These are phyloP conservation scores for Hanseniaspora uvarum DNA, from an alignment of 1,139 yeast genomes.

Conservation along the genomic window DNA sequence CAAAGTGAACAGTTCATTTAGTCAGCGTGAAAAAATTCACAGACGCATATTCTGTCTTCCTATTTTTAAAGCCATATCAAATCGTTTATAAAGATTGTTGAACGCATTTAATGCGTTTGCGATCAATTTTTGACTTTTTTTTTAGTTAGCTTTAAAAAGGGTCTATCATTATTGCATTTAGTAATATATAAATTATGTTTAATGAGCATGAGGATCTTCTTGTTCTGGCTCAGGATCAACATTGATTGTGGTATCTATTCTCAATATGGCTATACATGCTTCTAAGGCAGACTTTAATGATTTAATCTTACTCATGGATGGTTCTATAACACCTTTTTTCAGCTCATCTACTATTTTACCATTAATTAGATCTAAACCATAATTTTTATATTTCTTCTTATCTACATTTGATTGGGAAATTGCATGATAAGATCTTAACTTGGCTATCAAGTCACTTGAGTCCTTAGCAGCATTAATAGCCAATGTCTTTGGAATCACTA, in stretches of 20 bases:
- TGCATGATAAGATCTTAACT: slow-evolving; percentile 90
- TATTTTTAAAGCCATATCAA: not conserved
- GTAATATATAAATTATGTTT: not conserved
- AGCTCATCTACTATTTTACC: slow-evolving; percentile 88
- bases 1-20: no score
- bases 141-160: not conserved
- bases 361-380: slow-evolving; percentile 81
- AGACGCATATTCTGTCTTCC: no score
- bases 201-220: slow-evolving; percentile 72
- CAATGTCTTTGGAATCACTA: slow-evolving; percentile 89
- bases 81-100: not conserved
- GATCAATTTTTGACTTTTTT: not conserved
- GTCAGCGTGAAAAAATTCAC: no score
- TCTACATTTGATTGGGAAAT: slow-evolving; percentile 83
- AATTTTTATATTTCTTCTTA: slow-evolving; percentile 75
- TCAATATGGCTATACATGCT: slow-evolving; percentile 92
- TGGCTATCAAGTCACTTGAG: slow-evolving; percentile 86
- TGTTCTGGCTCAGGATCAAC: slow-evolving; percentile 92
- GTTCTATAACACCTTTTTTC: slow-evolving; percentile 82
- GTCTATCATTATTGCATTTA: not conserved
- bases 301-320: slow-evolving; percentile 84
- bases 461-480: slow-evolving; percentile 98
- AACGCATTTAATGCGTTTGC: not conserved
- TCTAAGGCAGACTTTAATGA: slow-evolving; percentile 91
- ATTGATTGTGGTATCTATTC: slow-evolving; percentile 97